These are phyloP conservation scores for Termitomyces sp. DNA, from an alignment of 768 basidiomycete species.

Conservation along the genomic window DNA sequence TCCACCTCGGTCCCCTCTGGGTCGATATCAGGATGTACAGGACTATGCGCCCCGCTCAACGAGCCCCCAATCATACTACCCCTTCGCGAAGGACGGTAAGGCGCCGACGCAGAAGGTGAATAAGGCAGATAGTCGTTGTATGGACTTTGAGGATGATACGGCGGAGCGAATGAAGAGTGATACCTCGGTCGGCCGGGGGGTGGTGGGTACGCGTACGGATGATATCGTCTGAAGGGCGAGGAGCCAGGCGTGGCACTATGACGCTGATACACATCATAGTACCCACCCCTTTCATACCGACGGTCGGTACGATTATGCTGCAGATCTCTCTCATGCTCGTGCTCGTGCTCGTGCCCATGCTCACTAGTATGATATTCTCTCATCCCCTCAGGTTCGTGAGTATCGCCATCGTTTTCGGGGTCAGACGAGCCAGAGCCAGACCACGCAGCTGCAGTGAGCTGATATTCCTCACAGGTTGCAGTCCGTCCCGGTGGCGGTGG, in stretches of 20 bases:
- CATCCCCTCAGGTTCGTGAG: background rate
- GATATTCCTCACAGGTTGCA: constrained; percentile 5
- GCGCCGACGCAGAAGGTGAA: constrained; percentile 3
- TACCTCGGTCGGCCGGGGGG: constrained; percentile 1
- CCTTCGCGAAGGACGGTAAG: background rate
- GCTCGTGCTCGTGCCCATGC: background rate
- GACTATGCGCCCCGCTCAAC: background rate
- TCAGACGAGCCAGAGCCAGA: constrained; percentile 5
- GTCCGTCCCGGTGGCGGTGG: background rate
- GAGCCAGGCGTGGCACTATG: background rate
- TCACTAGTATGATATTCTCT: background rate
- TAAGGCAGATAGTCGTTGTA: background rate
- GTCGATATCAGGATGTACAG: constrained; percentile 4
- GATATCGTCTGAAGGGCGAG: background rate
- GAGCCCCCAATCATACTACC: background rate
- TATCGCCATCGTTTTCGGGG: background rate
- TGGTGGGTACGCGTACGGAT: constrained; percentile 4
- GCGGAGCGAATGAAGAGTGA: background rate
- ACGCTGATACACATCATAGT: background rate
- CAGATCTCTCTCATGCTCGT: background rate
- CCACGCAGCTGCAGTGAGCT: constrained; percentile 12
- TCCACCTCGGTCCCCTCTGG: background rate
- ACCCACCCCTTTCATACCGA: background rate
- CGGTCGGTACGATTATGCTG: background rate
- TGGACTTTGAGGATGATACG: background rate